These are phyloP conservation scores for Fallopia convolvulus DNA, from an alignment of 148 eudicot species.

Conservation along the genomic window DNA sequence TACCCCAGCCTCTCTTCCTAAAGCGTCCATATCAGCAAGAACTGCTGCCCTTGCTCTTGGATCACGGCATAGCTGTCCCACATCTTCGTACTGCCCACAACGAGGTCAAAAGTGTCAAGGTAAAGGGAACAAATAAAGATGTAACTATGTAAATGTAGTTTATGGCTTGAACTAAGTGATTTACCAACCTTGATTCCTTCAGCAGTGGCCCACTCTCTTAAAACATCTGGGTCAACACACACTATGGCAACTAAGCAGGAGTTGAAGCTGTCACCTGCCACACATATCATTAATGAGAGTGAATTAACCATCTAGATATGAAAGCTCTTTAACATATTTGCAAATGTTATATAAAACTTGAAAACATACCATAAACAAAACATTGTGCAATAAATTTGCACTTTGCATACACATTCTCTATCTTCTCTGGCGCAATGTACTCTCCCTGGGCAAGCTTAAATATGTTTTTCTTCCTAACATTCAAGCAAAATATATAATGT, in stretches of 20 bases:
- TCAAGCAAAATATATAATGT: background rate
- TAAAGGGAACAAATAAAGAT: background rate
- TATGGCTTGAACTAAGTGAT: background rate
- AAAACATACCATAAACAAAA: conserved; percentile 59
- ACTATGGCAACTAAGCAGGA: conserved; percentile 73
- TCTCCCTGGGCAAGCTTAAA: conserved; percentile 93
- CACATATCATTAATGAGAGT: conserved; percentile 1
- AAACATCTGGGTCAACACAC: conserved; percentile 59
- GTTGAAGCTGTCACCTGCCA: conserved; percentile 84
- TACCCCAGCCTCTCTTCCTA: conserved; percentile 84
- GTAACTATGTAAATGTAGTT: background rate
- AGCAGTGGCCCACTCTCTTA: conserved; percentile 64
- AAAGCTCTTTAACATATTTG: background rate
- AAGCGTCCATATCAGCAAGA: conserved; percentile 71
- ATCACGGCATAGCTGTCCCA: conserved; percentile 61
- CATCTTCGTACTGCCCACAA: conserved; percentile 46
- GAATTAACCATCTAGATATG: background rate
- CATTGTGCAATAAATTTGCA: conserved; percentile 80
- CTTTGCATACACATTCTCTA: conserved; percentile 84
- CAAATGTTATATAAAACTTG: background rate
- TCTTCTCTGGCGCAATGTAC: conserved; percentile 89
- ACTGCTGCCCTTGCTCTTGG: conserved; percentile 78
- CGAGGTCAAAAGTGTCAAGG: background rate
- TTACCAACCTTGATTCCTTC: conserved; percentile 64
- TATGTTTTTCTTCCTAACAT: conserved; percentile 84